Base-by-base conservation (phyloP, 2,329 filamentous ascomycete genomes). In the Dothistroma septosporum region DNA sequence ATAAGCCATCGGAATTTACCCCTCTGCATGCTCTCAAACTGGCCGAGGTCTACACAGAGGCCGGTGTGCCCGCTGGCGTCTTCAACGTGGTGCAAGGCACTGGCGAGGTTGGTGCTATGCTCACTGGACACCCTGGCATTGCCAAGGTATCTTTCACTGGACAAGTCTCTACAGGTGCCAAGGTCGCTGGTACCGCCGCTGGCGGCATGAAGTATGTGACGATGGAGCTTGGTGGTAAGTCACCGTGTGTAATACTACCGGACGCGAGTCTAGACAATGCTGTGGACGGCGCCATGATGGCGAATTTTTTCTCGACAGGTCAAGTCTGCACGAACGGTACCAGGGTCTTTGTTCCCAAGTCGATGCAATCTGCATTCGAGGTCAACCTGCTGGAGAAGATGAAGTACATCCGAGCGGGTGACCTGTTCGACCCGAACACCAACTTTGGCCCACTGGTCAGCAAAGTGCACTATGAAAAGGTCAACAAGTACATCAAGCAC, bases 321-420 rank as follows among this genome's bases (percentile, higher is more conserved):
- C 92, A 96, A 76, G 91, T 96, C 55, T 96, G 92, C 82, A 96
- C 92, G 55, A 96, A 96, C 74, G 92, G 92, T 54, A 96, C 92
- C 0, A 83, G 92, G 11, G 91, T 96, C 35, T 96, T 96, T 73
- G 83, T 96, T 2, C 91, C 89, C 0, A 77, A 81, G 35, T 73
- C 76, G 41, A 81, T 91, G 74, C 86, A 92, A 72, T 60, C 77
- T 14, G 79, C 78, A 0, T 92, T 96, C 66, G 90, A 95, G 74
- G 79, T 82, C 68, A 77, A 79, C 0, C 77, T 96, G 1, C 71
- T 92, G 1, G 82, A 87, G 63, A 91, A 91, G 71, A 88, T 95
- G 75, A 69, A 79, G 62, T 81, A 84, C 67, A 80, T 92, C 54
- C 87, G 91, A 44, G 79, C 89, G 0, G 91, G 92, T 24, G 83